A percentile compares a stretch with the other conserved stretches of the same genome.
Conservation (phyloP, 1,139 yeast species). For the Pichia kudriavzevii region DNA sequence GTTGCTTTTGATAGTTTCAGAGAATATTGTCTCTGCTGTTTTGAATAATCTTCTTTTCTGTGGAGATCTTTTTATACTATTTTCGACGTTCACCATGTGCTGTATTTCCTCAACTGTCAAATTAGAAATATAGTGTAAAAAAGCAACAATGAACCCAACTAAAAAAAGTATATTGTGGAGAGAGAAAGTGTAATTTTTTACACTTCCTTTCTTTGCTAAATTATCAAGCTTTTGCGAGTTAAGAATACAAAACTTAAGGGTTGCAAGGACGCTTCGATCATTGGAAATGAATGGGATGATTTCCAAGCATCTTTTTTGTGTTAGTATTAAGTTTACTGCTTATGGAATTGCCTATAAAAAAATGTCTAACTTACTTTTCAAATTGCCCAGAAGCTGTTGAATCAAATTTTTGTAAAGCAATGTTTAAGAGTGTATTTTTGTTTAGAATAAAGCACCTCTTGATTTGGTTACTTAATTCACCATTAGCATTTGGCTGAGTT, state of each 20-base stretch:
- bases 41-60: too few species aligned
- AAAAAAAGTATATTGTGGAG: too few species aligned
- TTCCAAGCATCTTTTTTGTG: constrained; percentile 7
- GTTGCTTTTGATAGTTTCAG: too few species aligned
- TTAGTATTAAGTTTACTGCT: constrained; percentile 4
- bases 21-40: too few species aligned
- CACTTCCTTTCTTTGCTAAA: too few species aligned
- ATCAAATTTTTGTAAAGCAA: constrained; percentile 4
- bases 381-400: constrained; percentile 1
- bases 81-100: too few species aligned
- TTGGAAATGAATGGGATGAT: constrained; percentile 5
- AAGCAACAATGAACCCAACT: too few species aligned
- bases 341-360: not conserved
- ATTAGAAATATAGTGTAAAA: too few species aligned
- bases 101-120: too few species aligned
- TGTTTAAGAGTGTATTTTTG: constrained; percentile 2
- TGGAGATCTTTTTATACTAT: too few species aligned
- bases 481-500: not conserved
- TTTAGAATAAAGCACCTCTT: constrained; percentile 4
- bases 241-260: constrained; percentile 5
- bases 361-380: constrained; percentile 8
- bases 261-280: constrained; percentile 1
- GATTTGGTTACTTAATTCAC: not conserved
- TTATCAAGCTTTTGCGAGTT: constrained; percentile 3
- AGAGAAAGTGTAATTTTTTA: too few species aligned